Base-by-base conservation (phyloP, 345 rosid genomes). In the Gossypioides kirkii region DNA sequence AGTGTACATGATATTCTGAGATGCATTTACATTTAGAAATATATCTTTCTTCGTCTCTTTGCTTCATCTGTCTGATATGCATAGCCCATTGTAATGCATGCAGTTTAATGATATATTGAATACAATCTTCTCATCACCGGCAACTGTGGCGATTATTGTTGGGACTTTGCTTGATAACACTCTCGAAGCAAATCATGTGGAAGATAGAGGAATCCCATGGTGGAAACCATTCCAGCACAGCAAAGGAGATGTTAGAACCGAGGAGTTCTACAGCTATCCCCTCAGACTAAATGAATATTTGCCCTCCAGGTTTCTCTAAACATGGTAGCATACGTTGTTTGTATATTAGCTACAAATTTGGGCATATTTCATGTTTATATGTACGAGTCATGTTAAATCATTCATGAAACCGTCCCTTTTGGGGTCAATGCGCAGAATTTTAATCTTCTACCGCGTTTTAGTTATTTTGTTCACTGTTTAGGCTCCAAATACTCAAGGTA, bases 31-130 rank as follows among this genome's bases (percentile, higher is more conserved):
- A 28, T 25, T 71, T 55, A 8, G 13, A 42, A 20, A 36, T 6
- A 14, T 71, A 6, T 43, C 7, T 32, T 32, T 32, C 7, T 32
- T 32, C n/a, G 47, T 71, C 10, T 46, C 17, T 45, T n/a, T 59
- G 47, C 14, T 50, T 16, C 61, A 52, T 70, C n/a, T 45, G 11
- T 68, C 53, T 53, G 56, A 72, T 22, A 41, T 18, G 11, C 46
- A 17, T 49, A 18, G 22, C 18, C 32, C 10, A 25, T 62, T 20
- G 23, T 5, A 14, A 49, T 32, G 41, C 72, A 22, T 72, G 87
- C 97, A 92, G 97, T 92, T 92, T 74, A 87, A 94, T 32, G 92
- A 94, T 82, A 87, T 95, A 80, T 71, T 88, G 59, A 95, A 95
- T 82, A 81, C 99, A 14, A 80, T 92, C 62, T 95, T 95, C 88